A percentile compares a stretch with the other conserved stretches of the same genome.
Conservation (phyloP, 768 basidiomycete genomes). For the Naganishia kalamii region DNA sequence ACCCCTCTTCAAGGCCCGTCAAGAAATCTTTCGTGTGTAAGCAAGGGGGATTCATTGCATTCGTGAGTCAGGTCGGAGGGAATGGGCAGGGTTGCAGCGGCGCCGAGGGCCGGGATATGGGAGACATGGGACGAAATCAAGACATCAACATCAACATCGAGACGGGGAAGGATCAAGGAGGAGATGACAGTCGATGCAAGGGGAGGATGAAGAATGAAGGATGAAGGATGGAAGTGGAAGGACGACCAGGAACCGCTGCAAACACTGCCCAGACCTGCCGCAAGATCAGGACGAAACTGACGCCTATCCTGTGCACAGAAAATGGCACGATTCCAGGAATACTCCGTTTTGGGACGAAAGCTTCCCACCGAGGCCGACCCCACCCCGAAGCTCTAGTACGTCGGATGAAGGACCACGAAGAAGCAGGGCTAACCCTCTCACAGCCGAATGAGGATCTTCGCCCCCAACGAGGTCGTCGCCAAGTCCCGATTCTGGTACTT, state of each 20-base stretch:
- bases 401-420: not conserved
- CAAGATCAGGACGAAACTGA: not conserved
- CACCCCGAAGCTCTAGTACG: constrained; percentile 81
- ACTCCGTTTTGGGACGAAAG: constrained; percentile 95
- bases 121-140: not conserved
- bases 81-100: not conserved
- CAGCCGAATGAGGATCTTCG: constrained; percentile 94
- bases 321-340: constrained; percentile 62
- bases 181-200: too few relatives aligned
- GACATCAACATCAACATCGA: too few relatives aligned
- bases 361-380: constrained; percentile 88
- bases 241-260: not conserved
- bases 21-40: constrained; percentile 17
- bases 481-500: constrained; percentile 99
- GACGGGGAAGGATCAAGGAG: too few relatives aligned
- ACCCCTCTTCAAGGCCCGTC: constrained; percentile 18
- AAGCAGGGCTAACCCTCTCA: not conserved
- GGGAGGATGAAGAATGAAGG: not conserved
- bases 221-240: not conserved
- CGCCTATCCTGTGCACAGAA: constrained; percentile 22
- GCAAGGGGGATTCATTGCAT: constrained; percentile 18
- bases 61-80: constrained; percentile 3
- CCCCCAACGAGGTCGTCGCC: constrained; percentile 95
- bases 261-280: not conserved
- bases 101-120: not conserved